A percentile compares a stretch with the other conserved stretches of the same genome.
Conservation (phyloP, 2,329 filamentous ascomycete species). For the Hypomyces rosellus region DNA sequence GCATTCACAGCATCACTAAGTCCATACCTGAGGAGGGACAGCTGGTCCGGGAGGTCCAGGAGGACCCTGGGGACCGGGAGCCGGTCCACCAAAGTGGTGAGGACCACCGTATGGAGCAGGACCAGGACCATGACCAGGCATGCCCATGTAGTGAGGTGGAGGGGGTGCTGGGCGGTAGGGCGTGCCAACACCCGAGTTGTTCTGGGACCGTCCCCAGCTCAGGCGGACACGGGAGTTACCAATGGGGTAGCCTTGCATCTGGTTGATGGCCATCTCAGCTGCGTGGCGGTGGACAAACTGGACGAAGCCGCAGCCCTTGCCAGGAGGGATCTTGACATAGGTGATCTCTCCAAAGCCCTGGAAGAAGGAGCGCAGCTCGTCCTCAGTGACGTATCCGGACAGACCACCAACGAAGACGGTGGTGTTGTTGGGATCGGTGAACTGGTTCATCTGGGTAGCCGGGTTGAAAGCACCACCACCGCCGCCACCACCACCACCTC, state of each 20-base stretch:
- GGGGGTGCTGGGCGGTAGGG: slow-evolving; percentile 89
- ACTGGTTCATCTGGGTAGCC: slow-evolving; percentile 81
- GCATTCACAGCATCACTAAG: background rate
- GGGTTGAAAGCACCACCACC: slow-evolving; percentile 43
- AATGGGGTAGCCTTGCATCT: slow-evolving; percentile 99
- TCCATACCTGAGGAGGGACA: slow-evolving; percentile 34
- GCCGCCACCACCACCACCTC: slow-evolving; percentile 20
- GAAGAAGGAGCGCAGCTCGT: slow-evolving; percentile 99
- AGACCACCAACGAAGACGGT: slow-evolving; percentile 97
- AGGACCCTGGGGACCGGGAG: slow-evolving; percentile 32
- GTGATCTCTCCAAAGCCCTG: slow-evolving; percentile 99
- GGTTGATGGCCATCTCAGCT: slow-evolving; percentile 99
- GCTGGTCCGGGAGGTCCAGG: slow-evolving; percentile 30
- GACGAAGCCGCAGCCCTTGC: slow-evolving; percentile 98
- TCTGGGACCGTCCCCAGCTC: slow-evolving; percentile 96
- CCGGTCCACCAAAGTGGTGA: slow-evolving; percentile 28
- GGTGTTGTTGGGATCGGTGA: slow-evolving; percentile 99
- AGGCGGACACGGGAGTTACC: slow-evolving; percentile 96
- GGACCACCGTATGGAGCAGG: slow-evolving; percentile 36
- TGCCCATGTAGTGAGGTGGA: slow-evolving; percentile 49
- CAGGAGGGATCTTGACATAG: slow-evolving; percentile 98
- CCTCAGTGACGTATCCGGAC: slow-evolving; percentile 96
- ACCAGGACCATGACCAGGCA: slow-evolving; percentile 38
- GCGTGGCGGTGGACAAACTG: slow-evolving; percentile 98
- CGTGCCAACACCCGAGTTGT: slow-evolving; percentile 97